Base-by-base conservation (phyloP, 208 protist species). In the Blechomonas ayalai region DNA sequence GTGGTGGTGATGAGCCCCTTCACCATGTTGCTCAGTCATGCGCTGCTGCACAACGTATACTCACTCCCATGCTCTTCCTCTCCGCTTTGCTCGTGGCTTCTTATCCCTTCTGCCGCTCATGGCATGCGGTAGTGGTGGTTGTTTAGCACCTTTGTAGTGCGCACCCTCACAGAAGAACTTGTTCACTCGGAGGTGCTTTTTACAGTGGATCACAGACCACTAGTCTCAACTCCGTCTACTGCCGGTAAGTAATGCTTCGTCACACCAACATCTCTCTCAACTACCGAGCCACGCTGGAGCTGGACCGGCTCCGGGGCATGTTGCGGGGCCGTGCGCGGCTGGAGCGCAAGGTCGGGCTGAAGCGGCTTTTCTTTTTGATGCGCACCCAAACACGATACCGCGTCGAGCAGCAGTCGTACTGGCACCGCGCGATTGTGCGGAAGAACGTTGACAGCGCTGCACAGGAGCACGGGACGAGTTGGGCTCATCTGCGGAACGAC, bases 401-500 rank as follows among this genome's bases (percentile, higher is more conserved):
- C 33, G 81, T 92, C 6, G 84, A 92, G 61, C 67, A 84, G 58
- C 68, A 82, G 52, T 55, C 74, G 4, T 73, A 74, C 65, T 92
- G 80, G 78, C 63, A 82, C 41, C 75, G 80, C 18, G 71, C 84
- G 7, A 75, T 92, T 51, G 77, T 87, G 47, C 69, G 84, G 31
- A 90, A 90, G 53, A 90, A 90, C 51, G 66, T 93, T 1, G 81
- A 93, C 56, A 87, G 75, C 48, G 84, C 84, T 8, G 84, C 84
- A 15, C 73, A 70, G 27, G 80, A 93, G 67, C 84, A 93, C 46
- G 84, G 84, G 48, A 64, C 61, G 5, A 68, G 71, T 9, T 93
- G 81, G 84, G 35, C 56, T 20, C 64, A 86, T 38, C 56, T 90
- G 8, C 73, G 76, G 13, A 90, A 90, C 35, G 84, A 93, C 46